Evolutionary conservation across 2,329 filamentous ascomycete species (phyloP), one percentile per base, ranked within the genome.

Genomic region (Aurifilum marmelostoma): DNA sequence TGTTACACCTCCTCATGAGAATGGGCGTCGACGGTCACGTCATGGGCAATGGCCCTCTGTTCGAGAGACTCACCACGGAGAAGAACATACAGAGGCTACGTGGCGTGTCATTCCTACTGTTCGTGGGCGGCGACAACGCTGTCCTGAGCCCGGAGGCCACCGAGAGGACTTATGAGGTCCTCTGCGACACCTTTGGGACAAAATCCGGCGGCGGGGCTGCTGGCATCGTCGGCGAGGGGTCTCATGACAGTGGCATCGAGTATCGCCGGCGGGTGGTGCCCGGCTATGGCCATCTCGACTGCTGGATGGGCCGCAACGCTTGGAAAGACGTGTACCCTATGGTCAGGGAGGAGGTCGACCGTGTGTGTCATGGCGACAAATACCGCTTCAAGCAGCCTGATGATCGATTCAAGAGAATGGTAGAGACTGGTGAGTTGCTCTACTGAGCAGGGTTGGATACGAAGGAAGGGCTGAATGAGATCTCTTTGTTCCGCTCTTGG

Each of bases 271-370:
- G 80, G 41, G 84, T 88, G 4, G 80, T 89, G 6, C 83, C 83
- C 1, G 85, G 85, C 18, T 89, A 89, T 74, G 87, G 87, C 2
- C 87, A 89, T 75, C 76, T 89, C 52, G 87, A 89, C 79, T 85
- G 84, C 74, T 89, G 86, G 85, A 89, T 89, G 85, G 87, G 87
- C 4, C 80, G 84, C 58, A 83, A 85, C 67, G 85, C 86, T 3
- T 87, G 84, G 81, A 83, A 80, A 75, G 88, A 89, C 74, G 85
- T 90, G 37, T 89, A 84, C 73, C 87, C 87, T 0, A 80, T 85
- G 64, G 80, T 89, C 11, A 75, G 83, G 39, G 82, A 85, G 73
- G 84, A 88, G 76, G 79, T 88, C 1, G 85, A 88, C 72, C 80
- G 84, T 12, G 84, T 88, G 0, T 79, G 80, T 4, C 75, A 83